Percentiles rank a stretch among this genome's conserved stretches.
Evolutionary conservation across 805 yeast species (phyloP).

Genomic region (Yamadazyma insecticola): DNA sequence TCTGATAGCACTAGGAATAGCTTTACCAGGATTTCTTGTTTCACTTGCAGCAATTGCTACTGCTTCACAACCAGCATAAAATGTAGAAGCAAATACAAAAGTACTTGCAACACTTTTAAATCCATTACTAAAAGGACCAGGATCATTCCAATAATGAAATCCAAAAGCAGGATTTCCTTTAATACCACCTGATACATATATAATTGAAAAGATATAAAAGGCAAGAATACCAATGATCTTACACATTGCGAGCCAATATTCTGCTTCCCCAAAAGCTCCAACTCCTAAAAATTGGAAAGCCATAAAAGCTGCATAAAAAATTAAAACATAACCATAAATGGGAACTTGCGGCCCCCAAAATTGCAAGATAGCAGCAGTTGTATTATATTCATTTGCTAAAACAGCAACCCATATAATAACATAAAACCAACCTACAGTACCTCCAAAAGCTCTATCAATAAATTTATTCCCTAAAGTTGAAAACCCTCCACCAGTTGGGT

Average conservation of each 20-base stretch:
- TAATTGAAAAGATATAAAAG: conserved; percentile 48
- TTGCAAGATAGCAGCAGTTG: conserved; percentile 45
- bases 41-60: conserved; percentile 61
- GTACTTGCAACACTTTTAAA: conserved; percentile 54
- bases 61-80: conserved; percentile 55
- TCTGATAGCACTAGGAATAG: conserved; percentile 55
- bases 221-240: conserved; percentile 46
- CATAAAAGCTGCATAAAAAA: conserved; percentile 49
- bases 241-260: conserved; percentile 47
- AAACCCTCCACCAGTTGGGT: conserved; percentile 50
- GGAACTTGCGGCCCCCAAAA: conserved; percentile 51
- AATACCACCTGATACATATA: conserved; percentile 42
- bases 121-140: conserved; percentile 41
- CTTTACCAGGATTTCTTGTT: conserved; percentile 51
- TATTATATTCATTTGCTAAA: conserved; percentile 51
- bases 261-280: conserved; percentile 53
- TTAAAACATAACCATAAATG: conserved; percentile 49
- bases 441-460: conserved; percentile 55
- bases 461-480: conserved; percentile 48
- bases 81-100: conserved; percentile 57
- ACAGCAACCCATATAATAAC: conserved; percentile 55
- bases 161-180: conserved; percentile 35
- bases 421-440: conserved; percentile 50
- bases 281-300: conserved; percentile 49
- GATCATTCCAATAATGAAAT: conserved; percentile 39